Conservation (phyloP, 2,329 filamentous ascomycete species). For the Diaporthe nobilis region DNA sequence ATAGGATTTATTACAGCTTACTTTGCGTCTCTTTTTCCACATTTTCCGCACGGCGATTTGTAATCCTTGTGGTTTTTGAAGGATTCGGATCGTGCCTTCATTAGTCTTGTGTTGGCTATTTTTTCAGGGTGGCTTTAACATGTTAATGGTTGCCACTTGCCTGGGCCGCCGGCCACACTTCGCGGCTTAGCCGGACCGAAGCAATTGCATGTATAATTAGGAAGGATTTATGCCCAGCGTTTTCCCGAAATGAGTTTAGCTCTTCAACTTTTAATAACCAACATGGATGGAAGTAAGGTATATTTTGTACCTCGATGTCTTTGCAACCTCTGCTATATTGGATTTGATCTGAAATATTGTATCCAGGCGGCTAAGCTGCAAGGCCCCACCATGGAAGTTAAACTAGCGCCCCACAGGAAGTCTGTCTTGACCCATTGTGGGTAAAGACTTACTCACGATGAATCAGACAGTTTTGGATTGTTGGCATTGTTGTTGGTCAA, state of each 20-base stretch:
- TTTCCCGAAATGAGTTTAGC: not conserved
- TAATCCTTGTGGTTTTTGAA: not conserved
- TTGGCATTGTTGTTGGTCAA: not conserved
- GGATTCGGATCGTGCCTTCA: not conserved
- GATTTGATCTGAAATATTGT: not conserved
- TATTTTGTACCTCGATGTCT: not conserved
- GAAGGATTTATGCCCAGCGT: conserved; percentile 12
- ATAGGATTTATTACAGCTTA: not conserved
- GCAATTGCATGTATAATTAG: not conserved
- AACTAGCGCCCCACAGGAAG: too few relatives aligned
- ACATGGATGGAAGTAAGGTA: not conserved
- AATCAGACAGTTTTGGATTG: not conserved
- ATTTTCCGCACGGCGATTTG: not conserved
- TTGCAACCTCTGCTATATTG: not conserved
- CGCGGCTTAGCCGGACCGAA: conserved; percentile 9
- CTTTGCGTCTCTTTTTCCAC: not conserved
- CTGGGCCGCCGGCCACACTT: not conserved
- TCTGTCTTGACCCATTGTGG: not conserved
- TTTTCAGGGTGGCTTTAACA: not conserved
- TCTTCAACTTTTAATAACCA: not conserved
- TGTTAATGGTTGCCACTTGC: not conserved
- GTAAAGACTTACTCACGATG: not conserved
- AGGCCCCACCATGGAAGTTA: not conserved
- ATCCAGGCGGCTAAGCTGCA: not conserved
- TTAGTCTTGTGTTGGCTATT: not conserved